phyloP scores from a whole-genome alignment of 768 basidiomycete species.

The Lactifluus pinguis region DNA sequence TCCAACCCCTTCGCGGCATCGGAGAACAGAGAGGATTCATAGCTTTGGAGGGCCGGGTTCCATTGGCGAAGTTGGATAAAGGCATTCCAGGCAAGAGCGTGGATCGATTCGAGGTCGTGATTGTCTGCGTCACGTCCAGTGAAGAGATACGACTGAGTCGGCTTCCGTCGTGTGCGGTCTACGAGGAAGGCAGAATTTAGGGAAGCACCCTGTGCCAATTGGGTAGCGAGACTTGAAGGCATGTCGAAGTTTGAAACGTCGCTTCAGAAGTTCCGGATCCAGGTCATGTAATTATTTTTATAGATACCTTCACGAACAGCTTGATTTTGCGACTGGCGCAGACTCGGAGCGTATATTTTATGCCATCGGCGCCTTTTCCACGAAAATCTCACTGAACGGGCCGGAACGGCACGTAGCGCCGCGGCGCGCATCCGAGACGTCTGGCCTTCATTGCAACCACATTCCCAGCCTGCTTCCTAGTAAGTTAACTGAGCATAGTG shows the following conservation, averaged over 20 bases:
- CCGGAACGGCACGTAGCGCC: too few relatives aligned
- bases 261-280: neutral
- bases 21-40: constrained; percentile 70
- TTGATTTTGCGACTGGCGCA: too few relatives aligned
- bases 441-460: too few relatives aligned
- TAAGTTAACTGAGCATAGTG: too few relatives aligned
- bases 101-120: constrained; percentile 82
- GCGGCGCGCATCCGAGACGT: too few relatives aligned
- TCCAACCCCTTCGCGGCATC: constrained; percentile 68
- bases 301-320: neutral
- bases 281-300: neutral
- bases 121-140: constrained; percentile 70
- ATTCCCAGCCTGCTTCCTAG: too few relatives aligned
- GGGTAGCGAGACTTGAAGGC: constrained; percentile 69
- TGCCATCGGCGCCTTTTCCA: neutral
- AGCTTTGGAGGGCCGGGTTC: constrained; percentile 46
- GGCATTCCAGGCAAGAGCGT: constrained; percentile 71
- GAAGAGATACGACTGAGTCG: constrained; percentile 80
- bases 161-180: constrained; percentile 53
- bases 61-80: constrained; percentile 62
- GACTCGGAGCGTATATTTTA: neutral
- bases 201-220: constrained; percentile 72
- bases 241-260: constrained; percentile 24
- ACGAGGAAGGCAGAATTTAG: constrained; percentile 67
- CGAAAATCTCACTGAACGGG: neutral